A percentile compares a stretch with the other conserved stretches of the same genome.
Evolutionary conservation across 306 rosid genomes (phyloP).

Genomic region (Potentilla sterilis): DNA sequence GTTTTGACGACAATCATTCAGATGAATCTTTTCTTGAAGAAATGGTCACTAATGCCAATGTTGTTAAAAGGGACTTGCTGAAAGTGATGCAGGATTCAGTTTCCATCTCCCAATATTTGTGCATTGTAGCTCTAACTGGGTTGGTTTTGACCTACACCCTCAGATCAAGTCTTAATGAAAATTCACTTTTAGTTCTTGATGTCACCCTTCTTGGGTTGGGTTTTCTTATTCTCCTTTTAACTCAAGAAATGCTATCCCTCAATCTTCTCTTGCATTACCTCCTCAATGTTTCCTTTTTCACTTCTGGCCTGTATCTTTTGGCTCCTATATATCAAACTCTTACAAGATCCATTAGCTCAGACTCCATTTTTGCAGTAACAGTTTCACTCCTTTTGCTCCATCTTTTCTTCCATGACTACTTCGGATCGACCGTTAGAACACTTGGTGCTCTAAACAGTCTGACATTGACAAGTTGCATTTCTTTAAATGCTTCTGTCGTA

Average conservation of each 20-base stretch:
- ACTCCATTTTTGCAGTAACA: constrained; percentile 80
- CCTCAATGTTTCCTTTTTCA: constrained; percentile 70
- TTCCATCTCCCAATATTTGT: constrained; percentile 84
- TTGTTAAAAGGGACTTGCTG: constrained; percentile 71
- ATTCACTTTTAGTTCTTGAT: constrained; percentile 63
- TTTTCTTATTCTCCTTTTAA: constrained; percentile 61
- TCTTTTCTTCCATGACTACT: constrained; percentile 84
- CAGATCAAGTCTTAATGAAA: constrained; percentile 64
- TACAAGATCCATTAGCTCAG: constrained; percentile 87
- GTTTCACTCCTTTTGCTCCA: constrained; percentile 70
- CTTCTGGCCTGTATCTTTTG: constrained; percentile 66
- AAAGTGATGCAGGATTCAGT: constrained; percentile 84
- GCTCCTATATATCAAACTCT: constrained; percentile 94
- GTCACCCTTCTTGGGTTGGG: constrained; percentile 74
- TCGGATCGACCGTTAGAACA: constrained; percentile 72
- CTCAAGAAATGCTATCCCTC: constrained; percentile 77
- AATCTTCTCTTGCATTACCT: constrained; percentile 60
- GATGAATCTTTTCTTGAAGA: constrained; percentile 88
- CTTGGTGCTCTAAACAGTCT: constrained; percentile 62
- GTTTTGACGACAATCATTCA: constrained; percentile 78
- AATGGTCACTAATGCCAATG: constrained; percentile 90
- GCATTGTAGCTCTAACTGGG: constrained; percentile 76
- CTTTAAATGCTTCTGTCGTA: constrained; percentile 83
- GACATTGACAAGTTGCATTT: constrained; percentile 71
- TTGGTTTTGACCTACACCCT: constrained; percentile 87